Base-by-base conservation (phyloP, 2,329 filamentous ascomycete species). In the Coniochaeta sp. region DNA sequence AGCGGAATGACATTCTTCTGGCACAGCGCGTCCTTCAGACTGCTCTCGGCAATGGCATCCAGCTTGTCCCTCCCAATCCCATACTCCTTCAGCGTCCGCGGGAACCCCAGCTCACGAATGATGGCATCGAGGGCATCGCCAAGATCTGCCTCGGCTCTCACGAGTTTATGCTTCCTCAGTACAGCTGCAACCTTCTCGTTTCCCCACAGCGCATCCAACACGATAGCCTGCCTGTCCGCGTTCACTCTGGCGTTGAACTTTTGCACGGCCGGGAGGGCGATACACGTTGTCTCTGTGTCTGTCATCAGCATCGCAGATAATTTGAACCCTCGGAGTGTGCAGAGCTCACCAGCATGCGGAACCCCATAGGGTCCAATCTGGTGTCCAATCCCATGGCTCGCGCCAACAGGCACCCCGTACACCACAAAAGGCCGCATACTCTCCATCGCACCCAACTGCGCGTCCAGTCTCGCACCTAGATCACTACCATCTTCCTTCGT, bases 231-330 rank as follows among this genome's bases (percentile, higher is more conserved):
- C 43, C 72, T 70, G 7, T 72, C 70, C 1, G 70, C 70, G 24
- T 76, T 75, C 58, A 72, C 66, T 47, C 64, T 67, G 0, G 69
- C 70, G 59, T 83, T 84, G 66, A 73, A 83, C 64, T 79, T 81
- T 64, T 78, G 78, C 6, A 83, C 80, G 0, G 79, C 76, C 0
- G 81, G 81, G 3, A 82, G 70, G 57, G 83, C 69, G 34, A 84
- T 76, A 66, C 81, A 84, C 59, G 77, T 81, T 28, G 81, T 84
- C 66, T 81, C 80, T 47, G 79, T 79, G 65, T 81, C 79, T 1
- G 26, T 12, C 38, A n/a, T 26, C 31, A 16, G 36, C 47, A n/a
- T 31, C 14, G 3, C 34, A 31, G 28, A 6, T 5, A 31, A 31
- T 36, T 36, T n/a, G n/a, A n/a, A n/a, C n/a, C n/a, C n/a, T n/a